A percentile compares a stretch with the other conserved stretches of the same genome.
Conservation (phyloP, 2,329 filamentous ascomycete genomes). For the Pseudocercospora ulei region DNA sequence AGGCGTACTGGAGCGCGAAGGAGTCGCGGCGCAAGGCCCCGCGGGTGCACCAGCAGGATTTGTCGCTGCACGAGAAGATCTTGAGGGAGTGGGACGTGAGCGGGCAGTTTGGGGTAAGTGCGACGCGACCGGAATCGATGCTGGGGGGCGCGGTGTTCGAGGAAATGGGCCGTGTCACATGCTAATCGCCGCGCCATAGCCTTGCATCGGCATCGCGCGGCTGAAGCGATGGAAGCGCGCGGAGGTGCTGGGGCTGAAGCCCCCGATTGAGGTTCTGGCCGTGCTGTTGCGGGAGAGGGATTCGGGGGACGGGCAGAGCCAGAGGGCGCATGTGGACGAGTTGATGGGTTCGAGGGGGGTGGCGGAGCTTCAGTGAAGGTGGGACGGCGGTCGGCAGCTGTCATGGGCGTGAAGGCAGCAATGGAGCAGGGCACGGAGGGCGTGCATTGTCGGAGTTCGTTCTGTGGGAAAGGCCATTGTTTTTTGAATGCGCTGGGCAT, state of each 20-base stretch:
- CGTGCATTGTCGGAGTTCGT: too few species aligned
- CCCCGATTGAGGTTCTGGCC: constrained; percentile 81
- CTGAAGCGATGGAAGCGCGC: constrained; percentile 82
- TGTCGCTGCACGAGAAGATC: constrained; percentile 71
- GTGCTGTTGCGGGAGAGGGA: constrained; percentile 66
- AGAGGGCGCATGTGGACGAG: constrained; percentile 67
- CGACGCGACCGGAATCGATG: background rate
- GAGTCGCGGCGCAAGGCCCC: constrained; percentile 59
- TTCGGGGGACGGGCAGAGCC: constrained; percentile 44
- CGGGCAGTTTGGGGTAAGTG: constrained; percentile 81
- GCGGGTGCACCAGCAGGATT: constrained; percentile 65
- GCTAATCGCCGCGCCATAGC: constrained; percentile 45
- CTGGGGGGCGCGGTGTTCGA: too few species aligned
- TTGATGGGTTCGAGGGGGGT: constrained; percentile 45
- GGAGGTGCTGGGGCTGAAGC: constrained; percentile 67
- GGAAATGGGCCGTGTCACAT: too few species aligned
- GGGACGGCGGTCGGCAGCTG: too few species aligned
- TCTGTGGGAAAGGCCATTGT: too few species aligned
- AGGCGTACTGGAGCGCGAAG: constrained; percentile 65
- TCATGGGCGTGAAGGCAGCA: too few species aligned
- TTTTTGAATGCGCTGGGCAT: too few species aligned
- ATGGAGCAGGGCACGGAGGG: too few species aligned
- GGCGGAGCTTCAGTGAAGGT: constrained; percentile 31
- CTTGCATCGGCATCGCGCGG: constrained; percentile 74
- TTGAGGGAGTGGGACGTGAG: constrained; percentile 86